phyloP scores from a whole-genome alignment of 1,284 basidiomycete genomes.

The Rhodotorula sp. region DNA sequence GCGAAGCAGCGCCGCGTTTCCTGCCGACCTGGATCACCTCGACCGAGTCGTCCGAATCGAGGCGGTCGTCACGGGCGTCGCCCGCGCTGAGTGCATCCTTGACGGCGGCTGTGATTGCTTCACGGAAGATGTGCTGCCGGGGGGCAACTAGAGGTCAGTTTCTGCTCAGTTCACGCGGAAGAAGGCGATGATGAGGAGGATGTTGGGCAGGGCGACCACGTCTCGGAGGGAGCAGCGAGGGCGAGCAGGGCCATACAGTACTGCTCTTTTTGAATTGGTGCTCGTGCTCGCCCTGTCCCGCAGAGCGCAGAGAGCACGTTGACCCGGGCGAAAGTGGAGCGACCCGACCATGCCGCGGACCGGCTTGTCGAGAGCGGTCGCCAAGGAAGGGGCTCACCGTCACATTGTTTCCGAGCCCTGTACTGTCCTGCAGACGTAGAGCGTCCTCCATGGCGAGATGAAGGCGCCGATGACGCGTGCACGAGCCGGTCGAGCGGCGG shows the following conservation, averaged over 20 bases:
- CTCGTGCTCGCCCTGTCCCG: no score
- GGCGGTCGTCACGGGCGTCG: neutral
- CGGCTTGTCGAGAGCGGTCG: neutral
- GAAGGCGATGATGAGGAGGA: neutral
- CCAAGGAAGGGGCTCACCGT: neutral
- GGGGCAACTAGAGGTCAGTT: neutral
- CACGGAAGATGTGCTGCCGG: slow-evolving; percentile 10
- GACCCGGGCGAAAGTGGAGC: no score
- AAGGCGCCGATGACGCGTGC: neutral
- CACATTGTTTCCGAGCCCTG: neutral
- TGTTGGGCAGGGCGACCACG: neutral
- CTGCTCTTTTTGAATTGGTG: no score
- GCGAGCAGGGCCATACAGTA: no score
- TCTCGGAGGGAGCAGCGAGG: no score
- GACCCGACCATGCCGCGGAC: neutral
- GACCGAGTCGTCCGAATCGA: neutral
- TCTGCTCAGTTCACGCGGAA: neutral
- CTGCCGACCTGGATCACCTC: neutral
- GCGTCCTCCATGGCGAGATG: neutral
- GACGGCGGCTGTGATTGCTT: neutral
- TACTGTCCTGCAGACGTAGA: neutral
- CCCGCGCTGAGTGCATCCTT: neutral
- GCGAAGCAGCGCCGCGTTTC: neutral
- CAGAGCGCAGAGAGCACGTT: no score
- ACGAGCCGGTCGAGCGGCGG: neutral